A percentile compares a stretch with the other conserved stretches of the same genome.
Evolutionary conservation across 164 flowering plant species (phyloP).

Genomic region (Piper longum): DNA sequence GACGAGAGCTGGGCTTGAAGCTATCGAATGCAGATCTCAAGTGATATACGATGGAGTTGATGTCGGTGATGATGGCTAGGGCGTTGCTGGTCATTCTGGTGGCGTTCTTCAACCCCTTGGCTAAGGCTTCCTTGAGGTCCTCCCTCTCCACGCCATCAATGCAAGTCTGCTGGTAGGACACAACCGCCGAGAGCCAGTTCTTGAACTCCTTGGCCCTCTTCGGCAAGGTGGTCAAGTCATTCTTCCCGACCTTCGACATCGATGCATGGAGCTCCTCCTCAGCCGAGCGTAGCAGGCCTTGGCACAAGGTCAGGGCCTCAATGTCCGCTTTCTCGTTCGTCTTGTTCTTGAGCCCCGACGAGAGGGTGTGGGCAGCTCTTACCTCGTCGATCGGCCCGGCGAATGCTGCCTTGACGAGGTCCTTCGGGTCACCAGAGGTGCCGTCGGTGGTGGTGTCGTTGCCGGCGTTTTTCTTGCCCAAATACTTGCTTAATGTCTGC

Average conservation of each 20-base stretch:
- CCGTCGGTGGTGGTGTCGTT: no score
- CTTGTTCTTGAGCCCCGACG: constrained; percentile 5
- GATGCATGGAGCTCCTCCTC: constrained; percentile 27
- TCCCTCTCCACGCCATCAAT: constrained; percentile 24
- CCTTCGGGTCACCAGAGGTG: constrained; percentile 21
- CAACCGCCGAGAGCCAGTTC: constrained; percentile 41
- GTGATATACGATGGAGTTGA: constrained; percentile 12
- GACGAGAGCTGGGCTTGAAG: constrained; percentile 3
- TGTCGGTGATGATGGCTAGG: constrained; percentile 22
- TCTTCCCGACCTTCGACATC: constrained; percentile 19
- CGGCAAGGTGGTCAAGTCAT: constrained; percentile 13
- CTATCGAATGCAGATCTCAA: constrained; percentile 11
- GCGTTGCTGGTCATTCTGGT: constrained; percentile 10
- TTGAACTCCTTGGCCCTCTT: constrained; percentile 23
- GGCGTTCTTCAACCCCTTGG: constrained; percentile 16
- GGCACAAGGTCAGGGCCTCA: constrained; percentile 33
- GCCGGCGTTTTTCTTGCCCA: constrained; percentile 8
- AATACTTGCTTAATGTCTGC: constrained; percentile 13
- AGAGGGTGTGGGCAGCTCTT: constrained; percentile 5
- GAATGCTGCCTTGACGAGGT: constrained; percentile 22
- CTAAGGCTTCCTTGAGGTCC: no score
- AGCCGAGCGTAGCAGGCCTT: constrained; percentile 29
- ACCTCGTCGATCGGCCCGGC: constrained; percentile 21
- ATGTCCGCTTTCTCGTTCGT: constrained; percentile 8
- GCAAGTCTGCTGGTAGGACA: constrained; percentile 42